Base-by-base conservation (phyloP, 2,329 filamentous ascomycete genomes). In the Ophiostoma triangulosporum region DNA sequence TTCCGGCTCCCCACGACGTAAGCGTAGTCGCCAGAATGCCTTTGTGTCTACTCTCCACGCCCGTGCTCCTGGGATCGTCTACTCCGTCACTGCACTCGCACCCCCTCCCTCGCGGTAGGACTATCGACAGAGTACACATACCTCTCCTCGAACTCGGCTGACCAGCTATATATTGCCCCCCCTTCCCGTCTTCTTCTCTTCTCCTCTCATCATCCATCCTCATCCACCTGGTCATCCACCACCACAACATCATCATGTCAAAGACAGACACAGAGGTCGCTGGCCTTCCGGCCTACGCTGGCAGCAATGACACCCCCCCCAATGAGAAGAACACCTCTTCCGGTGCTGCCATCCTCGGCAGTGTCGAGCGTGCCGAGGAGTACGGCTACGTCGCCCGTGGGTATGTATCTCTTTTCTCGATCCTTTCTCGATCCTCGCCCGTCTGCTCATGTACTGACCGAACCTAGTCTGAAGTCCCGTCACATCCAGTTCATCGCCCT, bases 401-500 rank as follows among this genome's bases (percentile, higher is more conserved):
- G 58, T 58, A 29, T 20, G 43, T 20, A 9, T 22, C 22, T 8
- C 33, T 38, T 48, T n/a, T 6, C 12, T 46, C 15, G 26, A 35
- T 38, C 22, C 35, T 50, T 15, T 48, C 11, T 36, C 31, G 1
- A 5, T 15, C 24, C 24, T 22, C 38, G 9, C 36, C 53, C 15
- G 22, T 33, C 8, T 8, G 4, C 11, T 14, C 15, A 14, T 38
- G 11, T 22, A 17, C 52, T 55, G 17, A 46, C 40, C 3, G 9
- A n/a, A n/a, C 2, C 8, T 48, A 58, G 58, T 9, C 58, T 73
- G 59, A 70, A 72, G 60, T 68, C 68, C 14, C 66, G 71, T 52
- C 71, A 73, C 62, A 64, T 72, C 58, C 69, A 72, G 62, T 71
- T 72, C 68, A 71, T 72, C 59, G 70, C 70, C 52, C 70, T 73